Conservation (phyloP, 148 eudicot species). For the Salicornia ramosissima region DNA sequence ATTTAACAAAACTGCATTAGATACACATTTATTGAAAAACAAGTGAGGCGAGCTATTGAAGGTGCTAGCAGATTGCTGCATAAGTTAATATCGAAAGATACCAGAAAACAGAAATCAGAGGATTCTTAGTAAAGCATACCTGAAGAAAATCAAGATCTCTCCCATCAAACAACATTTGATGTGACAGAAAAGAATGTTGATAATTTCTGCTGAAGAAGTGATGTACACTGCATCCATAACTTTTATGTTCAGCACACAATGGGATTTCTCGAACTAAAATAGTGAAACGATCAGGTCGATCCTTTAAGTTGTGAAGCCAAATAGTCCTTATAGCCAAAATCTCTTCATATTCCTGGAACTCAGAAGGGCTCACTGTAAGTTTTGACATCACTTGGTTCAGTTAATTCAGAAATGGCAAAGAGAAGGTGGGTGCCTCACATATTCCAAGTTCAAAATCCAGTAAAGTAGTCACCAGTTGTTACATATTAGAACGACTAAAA, state of each 20-base stretch:
- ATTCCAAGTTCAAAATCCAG: not conserved
- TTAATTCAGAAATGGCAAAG: not conserved
- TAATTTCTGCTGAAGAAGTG: slow-evolving; percentile 78
- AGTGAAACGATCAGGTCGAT: slow-evolving; percentile 70
- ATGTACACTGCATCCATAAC: slow-evolving; percentile 57
- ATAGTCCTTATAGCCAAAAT: slow-evolving; percentile 53
- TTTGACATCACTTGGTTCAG: not conserved
- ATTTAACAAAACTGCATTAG: no score
- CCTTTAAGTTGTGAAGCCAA: slow-evolving; percentile 48
- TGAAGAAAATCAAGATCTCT: slow-evolving; percentile 50
- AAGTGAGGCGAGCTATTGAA: not conserved
- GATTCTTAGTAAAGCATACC: slow-evolving; percentile 32
- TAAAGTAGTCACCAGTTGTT: not conserved
- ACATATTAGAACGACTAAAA: not conserved
- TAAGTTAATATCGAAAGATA: not conserved
- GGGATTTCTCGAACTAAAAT: slow-evolving; percentile 86
- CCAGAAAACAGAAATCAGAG: not conserved
- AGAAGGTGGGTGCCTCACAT: not conserved
- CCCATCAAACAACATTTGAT: slow-evolving; percentile 69
- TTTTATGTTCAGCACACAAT: slow-evolving; percentile 57
- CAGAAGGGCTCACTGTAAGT: slow-evolving; percentile 17
- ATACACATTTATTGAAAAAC: no score
- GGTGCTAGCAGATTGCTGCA: not conserved
- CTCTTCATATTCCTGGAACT: slow-evolving; percentile 62
- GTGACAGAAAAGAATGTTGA: slow-evolving; percentile 53